Conservation (phyloP, 169 alveolate genomes). For the Plasmodium chabaudi region DNA sequence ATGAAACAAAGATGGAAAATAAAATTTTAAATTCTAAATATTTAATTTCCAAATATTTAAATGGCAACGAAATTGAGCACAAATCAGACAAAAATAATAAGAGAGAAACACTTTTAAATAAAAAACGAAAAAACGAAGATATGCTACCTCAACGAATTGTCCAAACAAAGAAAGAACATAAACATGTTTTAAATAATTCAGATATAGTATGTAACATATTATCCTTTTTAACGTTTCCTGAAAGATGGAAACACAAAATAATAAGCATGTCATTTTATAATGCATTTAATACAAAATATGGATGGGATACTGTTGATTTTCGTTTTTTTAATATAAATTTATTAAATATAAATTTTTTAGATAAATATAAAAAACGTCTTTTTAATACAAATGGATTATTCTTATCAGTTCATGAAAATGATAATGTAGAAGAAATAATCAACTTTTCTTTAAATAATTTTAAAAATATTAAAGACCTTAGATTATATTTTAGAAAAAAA, state of each 20-base stretch:
- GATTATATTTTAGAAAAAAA: constrained; percentile 52
- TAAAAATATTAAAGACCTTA: constrained; percentile 20
- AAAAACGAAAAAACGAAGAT: neutral
- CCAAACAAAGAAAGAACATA: too few species aligned
- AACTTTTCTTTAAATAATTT: constrained; percentile 20
- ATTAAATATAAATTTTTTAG: constrained; percentile 16
- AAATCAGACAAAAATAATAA: too few species aligned
- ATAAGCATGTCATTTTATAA: constrained; percentile 47
- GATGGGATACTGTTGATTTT: constrained; percentile 49
- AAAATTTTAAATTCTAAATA: too few species aligned
- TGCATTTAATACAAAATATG: constrained; percentile 68
- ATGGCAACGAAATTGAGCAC: too few species aligned
- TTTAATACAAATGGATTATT: constrained; percentile 28
- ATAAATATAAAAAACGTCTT: constrained; percentile 31
- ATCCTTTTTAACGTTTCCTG: constrained; percentile 40
- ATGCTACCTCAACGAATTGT: neutral
- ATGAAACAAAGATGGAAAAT: too few species aligned
- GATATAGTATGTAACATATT: constrained; percentile 50
- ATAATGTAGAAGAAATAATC: constrained; percentile 18
- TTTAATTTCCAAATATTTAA: too few species aligned
- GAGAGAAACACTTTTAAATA: neutral
- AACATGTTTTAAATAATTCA: constrained; percentile 23
- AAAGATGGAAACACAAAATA: constrained; percentile 49
- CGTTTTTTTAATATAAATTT: constrained; percentile 52
- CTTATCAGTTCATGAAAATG: constrained; percentile 40